These are phyloP conservation scores for Brassica balearica DNA, from an alignment of 441 rosid species.

Conservation along the genomic window DNA sequence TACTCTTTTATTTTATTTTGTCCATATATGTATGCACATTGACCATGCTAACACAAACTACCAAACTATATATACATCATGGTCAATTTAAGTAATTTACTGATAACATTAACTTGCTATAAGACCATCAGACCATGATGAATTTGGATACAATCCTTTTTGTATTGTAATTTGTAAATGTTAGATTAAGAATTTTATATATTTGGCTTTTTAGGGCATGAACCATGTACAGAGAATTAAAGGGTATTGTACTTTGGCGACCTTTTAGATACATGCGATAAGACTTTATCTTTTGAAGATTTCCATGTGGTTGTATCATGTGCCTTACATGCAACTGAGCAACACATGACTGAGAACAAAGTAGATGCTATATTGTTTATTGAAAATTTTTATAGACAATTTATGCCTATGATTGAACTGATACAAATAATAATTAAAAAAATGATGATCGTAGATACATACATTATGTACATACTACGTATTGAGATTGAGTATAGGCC, in stretches of 20 bases:
- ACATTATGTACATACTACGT: not conserved
- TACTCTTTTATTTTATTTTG: not conserved
- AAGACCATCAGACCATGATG: too few relatives aligned
- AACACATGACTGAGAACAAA: constrained; percentile 12
- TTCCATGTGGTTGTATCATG: constrained; percentile 38
- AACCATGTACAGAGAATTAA: constrained; percentile 28
- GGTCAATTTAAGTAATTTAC: not conserved
- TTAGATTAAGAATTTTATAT: not conserved
- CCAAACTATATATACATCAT: not conserved
- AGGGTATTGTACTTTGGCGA: constrained; percentile 24
- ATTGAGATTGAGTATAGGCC: too few relatives aligned
- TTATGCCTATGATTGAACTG: not conserved
- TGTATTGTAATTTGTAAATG: not conserved
- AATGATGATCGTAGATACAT: not conserved
- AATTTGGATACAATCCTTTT: not conserved
- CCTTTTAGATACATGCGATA: constrained; percentile 25
- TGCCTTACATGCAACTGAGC: constrained; percentile 39
- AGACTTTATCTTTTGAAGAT: constrained; percentile 30
- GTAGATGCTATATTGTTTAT: not conserved
- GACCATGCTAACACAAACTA: not conserved
- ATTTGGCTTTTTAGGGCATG: constrained; percentile 18
- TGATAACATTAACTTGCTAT: too few relatives aligned
- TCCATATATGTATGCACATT: not conserved
- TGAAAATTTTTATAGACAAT: not conserved
- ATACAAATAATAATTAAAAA: not conserved